A percentile compares a stretch with the other conserved stretches of the same genome.
Conservation (phyloP, 129 eudicot species). For the Saposhnikovia divaricata region DNA sequence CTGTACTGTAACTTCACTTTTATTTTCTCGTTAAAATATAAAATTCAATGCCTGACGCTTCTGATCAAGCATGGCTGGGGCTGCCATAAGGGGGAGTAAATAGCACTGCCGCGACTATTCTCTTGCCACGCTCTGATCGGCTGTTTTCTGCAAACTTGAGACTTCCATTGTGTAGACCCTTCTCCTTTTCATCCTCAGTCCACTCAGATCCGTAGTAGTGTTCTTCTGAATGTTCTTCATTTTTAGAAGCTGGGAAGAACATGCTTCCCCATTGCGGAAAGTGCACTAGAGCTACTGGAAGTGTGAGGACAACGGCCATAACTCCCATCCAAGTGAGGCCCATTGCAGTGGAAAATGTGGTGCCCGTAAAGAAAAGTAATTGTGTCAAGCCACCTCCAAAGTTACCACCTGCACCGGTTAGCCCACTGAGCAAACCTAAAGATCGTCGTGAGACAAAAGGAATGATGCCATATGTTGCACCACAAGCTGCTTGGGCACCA, state of each 20-base stretch:
- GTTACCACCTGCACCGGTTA: conserved; percentile 73
- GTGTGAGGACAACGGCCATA: conserved; percentile 48
- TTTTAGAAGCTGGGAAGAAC: conserved; percentile 37
- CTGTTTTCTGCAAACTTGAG: conserved; percentile 50
- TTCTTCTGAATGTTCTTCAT: conserved; percentile 37
- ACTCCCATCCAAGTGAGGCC: conserved; percentile 65
- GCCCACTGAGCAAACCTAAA: conserved; percentile 45
- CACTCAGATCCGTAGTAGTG: conserved; percentile 47
- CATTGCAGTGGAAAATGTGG: conserved; percentile 36
- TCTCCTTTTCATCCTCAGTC: conserved; percentile 39
- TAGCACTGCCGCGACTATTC: conserved; percentile 14
- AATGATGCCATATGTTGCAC: conserved; percentile 75
- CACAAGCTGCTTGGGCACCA: conserved; percentile 81
- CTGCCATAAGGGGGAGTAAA: conserved; percentile 21
- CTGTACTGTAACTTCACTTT: neutral
- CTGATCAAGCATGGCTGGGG: conserved; percentile 21
- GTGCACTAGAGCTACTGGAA: conserved; percentile 48
- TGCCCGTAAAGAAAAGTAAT: conserved; percentile 52
- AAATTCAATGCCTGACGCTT: neutral
- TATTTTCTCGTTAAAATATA: neutral
- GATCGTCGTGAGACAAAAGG: conserved; percentile 74
- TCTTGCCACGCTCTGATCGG: conserved; percentile 42
- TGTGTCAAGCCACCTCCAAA: conserved; percentile 68
- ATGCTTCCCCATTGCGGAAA: conserved; percentile 84
- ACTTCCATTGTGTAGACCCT: conserved; percentile 42